phyloP scores from a whole-genome alignment of 2,329 filamentous ascomycete genomes.

The Penicillium sp. region DNA sequence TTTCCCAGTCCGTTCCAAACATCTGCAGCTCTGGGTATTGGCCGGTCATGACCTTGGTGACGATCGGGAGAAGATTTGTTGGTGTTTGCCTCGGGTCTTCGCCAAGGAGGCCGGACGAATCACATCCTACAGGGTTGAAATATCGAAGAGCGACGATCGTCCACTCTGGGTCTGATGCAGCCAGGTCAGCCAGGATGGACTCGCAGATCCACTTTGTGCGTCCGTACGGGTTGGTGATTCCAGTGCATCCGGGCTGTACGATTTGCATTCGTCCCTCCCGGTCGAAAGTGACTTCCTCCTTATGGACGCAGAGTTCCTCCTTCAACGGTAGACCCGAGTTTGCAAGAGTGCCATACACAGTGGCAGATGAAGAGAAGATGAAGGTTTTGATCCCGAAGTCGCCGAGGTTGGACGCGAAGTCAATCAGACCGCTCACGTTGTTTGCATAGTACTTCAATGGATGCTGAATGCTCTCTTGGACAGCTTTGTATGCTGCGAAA shows the following conservation, averaged over 20 bases:
- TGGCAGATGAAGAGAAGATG: slow-evolving; percentile 64
- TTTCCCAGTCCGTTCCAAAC: slow-evolving; percentile 63
- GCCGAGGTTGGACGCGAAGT: slow-evolving; percentile 55
- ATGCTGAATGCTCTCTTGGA: slow-evolving; percentile 57
- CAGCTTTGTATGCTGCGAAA: slow-evolving; percentile 64
- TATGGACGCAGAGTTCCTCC: slow-evolving; percentile 55
- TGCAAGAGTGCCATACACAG: slow-evolving; percentile 58
- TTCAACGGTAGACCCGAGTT: slow-evolving; percentile 50
- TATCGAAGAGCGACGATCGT: slow-evolving; percentile 61
- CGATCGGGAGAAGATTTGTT: slow-evolving; percentile 62
- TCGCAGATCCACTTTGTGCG: slow-evolving; percentile 65
- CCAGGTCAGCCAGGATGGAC: slow-evolving; percentile 60
- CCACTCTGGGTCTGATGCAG: slow-evolving; percentile 58
- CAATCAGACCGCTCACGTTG: slow-evolving; percentile 61
- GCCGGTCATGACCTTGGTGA: slow-evolving; percentile 58
- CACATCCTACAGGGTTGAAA: slow-evolving; percentile 65
- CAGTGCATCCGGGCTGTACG: slow-evolving; percentile 49
- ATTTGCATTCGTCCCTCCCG: slow-evolving; percentile 42
- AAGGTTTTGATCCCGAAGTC: slow-evolving; percentile 61
- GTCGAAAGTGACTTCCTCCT: slow-evolving; percentile 45
- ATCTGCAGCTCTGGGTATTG: slow-evolving; percentile 53
- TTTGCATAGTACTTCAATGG: slow-evolving; percentile 64
- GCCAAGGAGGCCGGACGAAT: slow-evolving; percentile 59
- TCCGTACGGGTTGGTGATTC: slow-evolving; percentile 62
- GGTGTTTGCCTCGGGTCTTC: slow-evolving; percentile 60